Percentiles rank a stretch among this genome's conserved stretches.
These are phyloP conservation scores for Straminergon stramineum DNA, from an alignment of 225 moss, liverwort and hornwort species.

Conservation along the genomic window DNA sequence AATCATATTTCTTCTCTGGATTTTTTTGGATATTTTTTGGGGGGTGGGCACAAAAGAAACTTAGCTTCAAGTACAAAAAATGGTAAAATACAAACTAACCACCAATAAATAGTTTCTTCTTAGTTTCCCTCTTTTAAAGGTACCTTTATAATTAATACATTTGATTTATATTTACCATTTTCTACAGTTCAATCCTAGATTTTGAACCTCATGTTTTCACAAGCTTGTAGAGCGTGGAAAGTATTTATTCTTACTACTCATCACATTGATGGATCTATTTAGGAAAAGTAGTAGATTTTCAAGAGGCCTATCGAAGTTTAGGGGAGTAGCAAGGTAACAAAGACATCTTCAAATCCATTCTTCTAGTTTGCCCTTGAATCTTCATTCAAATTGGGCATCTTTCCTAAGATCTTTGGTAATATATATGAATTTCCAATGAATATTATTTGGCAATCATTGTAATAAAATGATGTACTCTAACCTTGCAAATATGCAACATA, in stretches of 20 bases:
- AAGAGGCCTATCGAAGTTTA: conserved; percentile 25
- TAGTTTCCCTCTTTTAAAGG: too few species aligned
- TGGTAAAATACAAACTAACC: neutral
- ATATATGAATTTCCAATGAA: neutral
- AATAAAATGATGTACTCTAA: neutral
- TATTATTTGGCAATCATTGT: neutral
- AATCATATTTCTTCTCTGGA: too few species aligned
- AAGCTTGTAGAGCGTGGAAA: neutral
- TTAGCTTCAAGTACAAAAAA: neutral
- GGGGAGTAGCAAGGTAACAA: conserved; percentile 30
- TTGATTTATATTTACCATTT: neutral
- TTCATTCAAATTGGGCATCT: neutral
- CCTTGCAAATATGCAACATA: neutral
- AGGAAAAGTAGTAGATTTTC: conserved; percentile 35
- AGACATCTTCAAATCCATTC: neutral
- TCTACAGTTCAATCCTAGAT: too few species aligned
- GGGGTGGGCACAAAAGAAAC: too few species aligned
- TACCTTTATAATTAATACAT: neutral
- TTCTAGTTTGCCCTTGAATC: neutral
- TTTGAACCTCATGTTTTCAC: neutral
- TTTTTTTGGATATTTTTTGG: too few species aligned
- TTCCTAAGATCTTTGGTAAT: neutral
- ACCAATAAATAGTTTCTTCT: neutral
- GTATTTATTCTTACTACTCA: neutral
- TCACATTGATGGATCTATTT: neutral